Conservation (phyloP, 768 basidiomycete genomes). For the Rhizopogon sp. region DNA sequence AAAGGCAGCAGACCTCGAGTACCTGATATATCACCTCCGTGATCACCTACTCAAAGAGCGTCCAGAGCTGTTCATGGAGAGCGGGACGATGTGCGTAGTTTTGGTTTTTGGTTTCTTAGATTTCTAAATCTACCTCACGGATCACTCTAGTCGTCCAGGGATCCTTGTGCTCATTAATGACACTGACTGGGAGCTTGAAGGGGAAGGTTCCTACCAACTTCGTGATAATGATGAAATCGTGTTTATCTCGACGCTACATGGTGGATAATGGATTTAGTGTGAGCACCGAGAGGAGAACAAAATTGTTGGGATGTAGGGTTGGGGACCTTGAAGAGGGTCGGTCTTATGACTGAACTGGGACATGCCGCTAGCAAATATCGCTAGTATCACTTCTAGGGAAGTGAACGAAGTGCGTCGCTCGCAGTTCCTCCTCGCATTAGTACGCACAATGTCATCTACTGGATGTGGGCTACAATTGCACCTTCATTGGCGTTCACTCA, state of each 20-base stretch:
- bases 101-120: neutral
- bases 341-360: neutral
- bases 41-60: slow-evolving; percentile 78
- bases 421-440: neutral
- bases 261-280: slow-evolving; percentile 46
- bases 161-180: slow-evolving; percentile 97
- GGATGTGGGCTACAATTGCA: neutral
- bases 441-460: neutral
- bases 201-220: slow-evolving; percentile 82
- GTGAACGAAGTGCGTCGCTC: neutral
- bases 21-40: slow-evolving; percentile 75
- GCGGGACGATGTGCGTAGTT: slow-evolving; percentile 71
- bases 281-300: neutral
- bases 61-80: slow-evolving; percentile 85
- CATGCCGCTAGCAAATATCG: neutral
- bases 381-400: neutral
- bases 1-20: slow-evolving; percentile 59
- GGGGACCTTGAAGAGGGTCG: neutral
- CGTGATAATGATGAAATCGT: slow-evolving; percentile 84
- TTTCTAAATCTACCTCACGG: neutral
- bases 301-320: neutral
- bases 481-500: neutral
- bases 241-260: slow-evolving; percentile 95
- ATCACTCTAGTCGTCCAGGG: slow-evolving; percentile 75
- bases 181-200: slow-evolving; percentile 97